A percentile compares a stretch with the other conserved stretches of the same genome.
phyloP scores from a whole-genome alignment of 805 yeast species.

The Starmerella roubikii region DNA sequence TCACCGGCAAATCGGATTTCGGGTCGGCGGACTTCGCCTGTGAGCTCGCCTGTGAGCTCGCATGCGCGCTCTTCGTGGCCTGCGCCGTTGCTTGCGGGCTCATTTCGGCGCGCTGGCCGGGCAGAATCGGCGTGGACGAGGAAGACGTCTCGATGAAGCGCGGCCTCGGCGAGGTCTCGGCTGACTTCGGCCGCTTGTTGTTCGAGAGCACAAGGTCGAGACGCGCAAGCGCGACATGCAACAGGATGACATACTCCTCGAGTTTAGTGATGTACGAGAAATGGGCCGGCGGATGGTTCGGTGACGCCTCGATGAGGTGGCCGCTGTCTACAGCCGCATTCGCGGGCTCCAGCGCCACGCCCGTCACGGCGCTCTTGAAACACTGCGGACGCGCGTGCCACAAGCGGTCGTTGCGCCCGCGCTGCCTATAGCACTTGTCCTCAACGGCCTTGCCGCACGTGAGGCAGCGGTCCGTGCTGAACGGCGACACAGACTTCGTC shows the following conservation, averaged over 20 bases:
- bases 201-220: conserved; percentile 32
- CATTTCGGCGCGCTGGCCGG: conserved; percentile 1
- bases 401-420: conserved; percentile 38
- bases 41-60: not conserved
- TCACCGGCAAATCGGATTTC: not conserved
- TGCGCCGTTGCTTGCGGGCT: not conserved
- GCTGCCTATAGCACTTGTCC: conserved; percentile 48
- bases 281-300: conserved; percentile 22
- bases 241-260: conserved; percentile 57
- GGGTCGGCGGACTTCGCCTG: not conserved
- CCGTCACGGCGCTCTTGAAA: conserved; percentile 39
- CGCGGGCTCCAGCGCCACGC: conserved; percentile 2
- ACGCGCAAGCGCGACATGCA: conserved; percentile 73
- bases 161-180: conserved; percentile 2
- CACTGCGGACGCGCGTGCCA: conserved; percentile 63
- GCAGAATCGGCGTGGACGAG: conserved; percentile 2
- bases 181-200: conserved; percentile 14
- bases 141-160: not conserved
- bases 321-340: conserved; percentile 7
- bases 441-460: conserved; percentile 67
- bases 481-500: conserved; percentile 27
- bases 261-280: conserved; percentile 52
- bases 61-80: not conserved
- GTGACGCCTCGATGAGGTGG: not conserved
- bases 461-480: conserved; percentile 61